Evolutionary conservation across 805 yeast species (phyloP).

Genomic region (Candida coleopterorum): DNA sequence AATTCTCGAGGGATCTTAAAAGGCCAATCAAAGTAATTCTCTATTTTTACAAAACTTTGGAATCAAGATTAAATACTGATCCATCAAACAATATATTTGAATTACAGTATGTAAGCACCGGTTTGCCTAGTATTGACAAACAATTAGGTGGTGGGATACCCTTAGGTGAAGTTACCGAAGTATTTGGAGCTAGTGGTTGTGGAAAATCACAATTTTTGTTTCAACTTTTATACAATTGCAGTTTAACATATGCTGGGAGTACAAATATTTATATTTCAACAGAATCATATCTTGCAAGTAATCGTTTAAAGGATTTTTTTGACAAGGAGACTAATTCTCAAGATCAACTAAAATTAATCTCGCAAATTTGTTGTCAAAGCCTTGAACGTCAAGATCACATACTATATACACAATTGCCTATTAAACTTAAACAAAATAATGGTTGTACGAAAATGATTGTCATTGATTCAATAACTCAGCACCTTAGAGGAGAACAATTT

Average conservation of each 20-base stretch:
- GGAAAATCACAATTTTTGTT: conserved; percentile 82
- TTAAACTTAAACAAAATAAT: conserved; percentile 27
- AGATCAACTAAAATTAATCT: conserved; percentile 33
- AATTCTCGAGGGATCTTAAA: conserved; percentile 18
- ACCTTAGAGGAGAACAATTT: conserved; percentile 54
- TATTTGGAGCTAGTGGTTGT: conserved; percentile 78
- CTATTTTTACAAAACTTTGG: conserved; percentile 11
- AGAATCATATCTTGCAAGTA: conserved; percentile 67
- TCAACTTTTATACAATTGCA: conserved; percentile 60
- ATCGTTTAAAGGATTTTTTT: conserved; percentile 41
- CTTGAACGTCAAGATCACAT: conserved; percentile 73
- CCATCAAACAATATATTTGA: background rate
- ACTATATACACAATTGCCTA: conserved; percentile 63
- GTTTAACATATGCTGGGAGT: conserved; percentile 16
- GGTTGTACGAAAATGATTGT: conserved; percentile 51
- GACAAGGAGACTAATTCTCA: conserved; percentile 8
- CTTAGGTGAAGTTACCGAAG: conserved; percentile 49
- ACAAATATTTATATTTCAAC: conserved; percentile 66
- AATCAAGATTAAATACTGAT: background rate
- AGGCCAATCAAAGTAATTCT: conserved; percentile 25
- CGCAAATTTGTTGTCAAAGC: conserved; percentile 57
- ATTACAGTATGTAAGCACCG: conserved; percentile 16
- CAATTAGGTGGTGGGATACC: conserved; percentile 26
- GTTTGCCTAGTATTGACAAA: conserved; percentile 21
- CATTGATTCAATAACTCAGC: conserved; percentile 83